phyloP scores from a whole-genome alignment of 306 rosid genomes.

The Trifolium dubium region DNA sequence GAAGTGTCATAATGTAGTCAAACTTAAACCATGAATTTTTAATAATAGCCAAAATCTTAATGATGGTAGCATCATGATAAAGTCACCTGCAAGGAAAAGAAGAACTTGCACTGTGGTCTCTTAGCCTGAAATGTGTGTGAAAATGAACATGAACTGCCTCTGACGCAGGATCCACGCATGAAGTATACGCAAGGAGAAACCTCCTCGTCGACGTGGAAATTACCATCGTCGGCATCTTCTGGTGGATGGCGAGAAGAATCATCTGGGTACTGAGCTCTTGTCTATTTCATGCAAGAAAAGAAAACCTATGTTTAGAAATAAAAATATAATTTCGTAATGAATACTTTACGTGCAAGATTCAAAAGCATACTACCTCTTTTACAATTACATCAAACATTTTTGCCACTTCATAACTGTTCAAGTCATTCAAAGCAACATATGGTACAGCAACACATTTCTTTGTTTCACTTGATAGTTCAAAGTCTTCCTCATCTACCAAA shows the following conservation, averaged over 20 bases:
- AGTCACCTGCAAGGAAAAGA: conserved; percentile 72
- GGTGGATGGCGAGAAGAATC: conserved; percentile 50
- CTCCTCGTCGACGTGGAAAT: conserved; percentile 40
- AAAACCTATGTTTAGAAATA: conserved; percentile 18
- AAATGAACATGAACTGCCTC: conserved; percentile 66
- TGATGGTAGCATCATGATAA: conserved; percentile 32
- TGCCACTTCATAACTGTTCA: conserved; percentile 57
- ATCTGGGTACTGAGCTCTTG: conserved; percentile 52
- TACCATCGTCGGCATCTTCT: conserved; percentile 36
- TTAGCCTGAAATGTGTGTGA: conserved; percentile 70
- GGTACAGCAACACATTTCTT: conserved; percentile 63
- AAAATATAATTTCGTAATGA: conserved; percentile 6
- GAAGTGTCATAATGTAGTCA: conserved; percentile 34
- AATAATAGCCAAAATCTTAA: conserved; percentile 31
- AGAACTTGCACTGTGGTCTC: conserved; percentile 73
- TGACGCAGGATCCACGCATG: conserved; percentile 60
- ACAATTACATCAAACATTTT: conserved; percentile 56
- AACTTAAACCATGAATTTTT: conserved; percentile 24
- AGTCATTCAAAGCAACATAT: conserved; percentile 60
- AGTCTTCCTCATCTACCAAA: conserved; percentile 48
- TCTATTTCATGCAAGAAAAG: conserved; percentile 53
- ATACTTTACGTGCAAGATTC: conserved; percentile 28
- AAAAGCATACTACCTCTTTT: conserved; percentile 69
- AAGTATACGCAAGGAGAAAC: conserved; percentile 64
- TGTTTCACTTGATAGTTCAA: conserved; percentile 53